Base-by-base conservation (phyloP, 2,329 filamentous ascomycete species). In the Stachybotrys chlorohalonatus region DNA sequence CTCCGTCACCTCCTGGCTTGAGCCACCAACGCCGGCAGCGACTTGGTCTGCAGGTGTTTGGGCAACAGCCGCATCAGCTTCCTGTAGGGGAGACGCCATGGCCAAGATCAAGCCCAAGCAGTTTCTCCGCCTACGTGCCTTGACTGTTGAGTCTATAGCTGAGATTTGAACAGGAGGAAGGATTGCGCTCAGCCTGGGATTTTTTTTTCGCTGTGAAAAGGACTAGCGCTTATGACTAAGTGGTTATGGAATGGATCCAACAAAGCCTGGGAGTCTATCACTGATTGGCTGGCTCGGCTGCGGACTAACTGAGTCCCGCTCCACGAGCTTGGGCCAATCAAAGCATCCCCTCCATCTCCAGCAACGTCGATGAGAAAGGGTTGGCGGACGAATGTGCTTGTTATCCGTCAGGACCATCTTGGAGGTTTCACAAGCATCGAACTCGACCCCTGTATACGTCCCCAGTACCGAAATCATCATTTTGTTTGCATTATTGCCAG, bases 1-100 rank as follows among this genome's bases (percentile, higher is more conserved):
- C 36, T 49, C 46, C 45, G 52, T 55, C 30, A 58, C 57, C 52
- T 42, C 36, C 36, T 9, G 36, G 13, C 36, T 42, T 13, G 13
- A 13, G 36, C 36, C 36, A 42, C 36, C 36, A 42, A 42, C 17
- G 47, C 11, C 47, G 17, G 30, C 52, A 50, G 50, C 49, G 57
- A 57, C 53, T 52, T 57, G 56, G 6, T 54, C 58, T 54, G 58
- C 59, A 42, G 57, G 31, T 13, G 31, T 52, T 45, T 51, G 49
- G 45, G 36, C 36, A 13, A 42, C 36, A 42, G 36, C 36, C 13
- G 8, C 36, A 42, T 42, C 13, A 13, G 13, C 36, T 13, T 42
- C 36, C 8, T 5, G 36, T 42, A 13, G 13, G 6, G 36, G 36
- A 13, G 36, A 42, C 36, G 36, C 36, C 36, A 42, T 42, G 36